These are phyloP conservation scores for Teunomyces aglyptinius DNA, from an alignment of 805 yeast species.

Conservation along the genomic window DNA sequence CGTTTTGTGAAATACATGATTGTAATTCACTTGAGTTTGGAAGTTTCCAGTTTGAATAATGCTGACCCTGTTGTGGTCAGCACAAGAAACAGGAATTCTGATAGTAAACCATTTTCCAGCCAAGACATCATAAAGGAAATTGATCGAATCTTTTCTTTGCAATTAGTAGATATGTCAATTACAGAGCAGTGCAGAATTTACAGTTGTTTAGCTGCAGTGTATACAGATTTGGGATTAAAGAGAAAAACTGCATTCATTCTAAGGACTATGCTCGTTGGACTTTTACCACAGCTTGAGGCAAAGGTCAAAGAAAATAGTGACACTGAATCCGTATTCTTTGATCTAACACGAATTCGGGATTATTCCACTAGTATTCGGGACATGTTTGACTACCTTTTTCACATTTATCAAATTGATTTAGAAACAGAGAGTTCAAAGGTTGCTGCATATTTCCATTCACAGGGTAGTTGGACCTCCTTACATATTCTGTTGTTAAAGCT, in stretches of 20 bases:
- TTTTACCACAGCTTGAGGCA: slow-evolving; percentile 40
- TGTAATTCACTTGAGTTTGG: slow-evolving; percentile 44
- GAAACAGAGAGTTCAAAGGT: slow-evolving; percentile 26
- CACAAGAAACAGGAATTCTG: slow-evolving; percentile 13
- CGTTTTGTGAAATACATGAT: slow-evolving; percentile 64
- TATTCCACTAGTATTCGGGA: slow-evolving; percentile 26
- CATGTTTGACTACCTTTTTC: slow-evolving; percentile 49
- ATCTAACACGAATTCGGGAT: slow-evolving; percentile 7
- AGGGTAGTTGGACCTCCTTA: slow-evolving; percentile 50
- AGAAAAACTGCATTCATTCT: slow-evolving; percentile 72
- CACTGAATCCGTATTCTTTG: slow-evolving; percentile 3
- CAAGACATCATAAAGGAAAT: slow-evolving; percentile 43
- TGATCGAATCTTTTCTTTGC: slow-evolving; percentile 35
- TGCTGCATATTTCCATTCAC: slow-evolving; percentile 21
- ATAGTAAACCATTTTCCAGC: slow-evolving; percentile 19
- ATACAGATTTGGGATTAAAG: slow-evolving; percentile 54
- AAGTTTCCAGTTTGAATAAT: slow-evolving; percentile 36
- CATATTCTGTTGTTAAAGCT: slow-evolving; percentile 55
- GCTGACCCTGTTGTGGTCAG: slow-evolving; percentile 47
- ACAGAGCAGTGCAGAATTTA: slow-evolving; percentile 61
- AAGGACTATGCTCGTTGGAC: slow-evolving; percentile 57
- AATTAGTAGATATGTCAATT: slow-evolving; percentile 32
- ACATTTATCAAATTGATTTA: slow-evolving; percentile 52
- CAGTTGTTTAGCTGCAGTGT: slow-evolving; percentile 63
- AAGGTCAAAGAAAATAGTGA: not conserved